Base-by-base conservation (phyloP, 1,284 basidiomycete species). In the Ceratobasidium sp. region DNA sequence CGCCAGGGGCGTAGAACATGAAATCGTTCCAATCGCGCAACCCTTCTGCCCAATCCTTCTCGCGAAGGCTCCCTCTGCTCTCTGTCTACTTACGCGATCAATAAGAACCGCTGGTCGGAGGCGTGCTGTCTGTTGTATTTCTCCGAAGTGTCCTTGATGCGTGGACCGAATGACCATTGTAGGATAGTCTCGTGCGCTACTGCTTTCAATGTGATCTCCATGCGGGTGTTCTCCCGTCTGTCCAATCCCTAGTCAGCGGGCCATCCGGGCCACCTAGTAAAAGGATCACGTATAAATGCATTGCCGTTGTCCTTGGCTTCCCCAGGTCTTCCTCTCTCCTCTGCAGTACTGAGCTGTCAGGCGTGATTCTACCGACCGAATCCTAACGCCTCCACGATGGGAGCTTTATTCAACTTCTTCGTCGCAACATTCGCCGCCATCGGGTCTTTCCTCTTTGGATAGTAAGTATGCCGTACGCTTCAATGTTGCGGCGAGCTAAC, bases 391-490 rank as follows among this genome's bases (percentile, higher is more conserved):
- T 54, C 37, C 51, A 65, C 61, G 23, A 75, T 75, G 73, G 73
- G 73, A 33, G 73, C 71, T 45, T 39, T 68, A 31, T 68, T 74
- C 58, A 67, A 60, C 54, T 74, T 51, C 64, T 74, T 75, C n/a
- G 67, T 63, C 5, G 58, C 69, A 42, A 63, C 76, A n/a, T 71
- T 69, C 54, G 76, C 76, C 31, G 76, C 67, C 45, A 71, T 77
- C n/a, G 77, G 77, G 51, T 77, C 77, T 31, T 77, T 77, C 66
- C 77, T 77, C 47, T 77, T 77, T 63, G 77, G 77, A 64, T 77
- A 71, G 69, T 56, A 49, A 80, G 11, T 82, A 80, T 78, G 75
- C 79, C 15, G 80, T 80, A 26, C 8, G 0, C 11, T 54, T 61
- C 17, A 28, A 39, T 42, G 31, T 42, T 26, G 23, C 8, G 35